Base-by-base conservation (phyloP, 345 rosid genomes). In the Lenwebbia sp. region DNA sequence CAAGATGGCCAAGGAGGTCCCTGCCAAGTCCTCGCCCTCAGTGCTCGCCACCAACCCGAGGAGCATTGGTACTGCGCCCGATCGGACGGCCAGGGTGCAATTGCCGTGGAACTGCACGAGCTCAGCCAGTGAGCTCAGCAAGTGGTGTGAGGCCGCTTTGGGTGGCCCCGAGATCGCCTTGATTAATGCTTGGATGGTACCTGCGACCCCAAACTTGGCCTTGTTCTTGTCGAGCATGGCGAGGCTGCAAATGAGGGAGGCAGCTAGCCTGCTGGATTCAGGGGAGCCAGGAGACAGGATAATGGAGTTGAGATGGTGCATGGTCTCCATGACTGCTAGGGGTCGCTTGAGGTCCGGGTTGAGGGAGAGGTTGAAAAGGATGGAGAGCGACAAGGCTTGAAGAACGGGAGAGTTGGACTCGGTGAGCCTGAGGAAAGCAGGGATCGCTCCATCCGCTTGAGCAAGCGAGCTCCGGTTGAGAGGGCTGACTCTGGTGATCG, bases 151-250 rank as follows among this genome's bases (percentile, higher is more conserved):
- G 2, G 91, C 90, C 23, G 84, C 84, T n/a, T 70, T 55, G 2
- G 82, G 49, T 1, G 90, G 85, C 28, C 85, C 89, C 0, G 91
- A 89, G 53, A 93, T 56, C 1, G 87, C 89, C 78, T 86, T 78
- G 25, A 92, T 86, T 8, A 94, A 86, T 21, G 88, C 74, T 51
- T 90, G 92, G 86, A 93, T 37, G 5, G 95, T 91, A 0, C 94
- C 94, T 0, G 92, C 93, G 5, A 91, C 94, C 3, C 96, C 95
- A 41, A 94, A 93, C 89, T 89, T 93, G 84, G 95, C 95, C 89
- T 94, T 94, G 91, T 94, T 93, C 84, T 92, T 91, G 91, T 93
- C 95, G 0, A 92, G 91, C 93, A 93, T 93, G 26, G 95, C 94
- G 84, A 93, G 82, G 89, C 96, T 94, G 86, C 95, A 92, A 6